Base-by-base conservation (phyloP, 805 yeast genomes). In the Yamadazyma akitaensis region DNA sequence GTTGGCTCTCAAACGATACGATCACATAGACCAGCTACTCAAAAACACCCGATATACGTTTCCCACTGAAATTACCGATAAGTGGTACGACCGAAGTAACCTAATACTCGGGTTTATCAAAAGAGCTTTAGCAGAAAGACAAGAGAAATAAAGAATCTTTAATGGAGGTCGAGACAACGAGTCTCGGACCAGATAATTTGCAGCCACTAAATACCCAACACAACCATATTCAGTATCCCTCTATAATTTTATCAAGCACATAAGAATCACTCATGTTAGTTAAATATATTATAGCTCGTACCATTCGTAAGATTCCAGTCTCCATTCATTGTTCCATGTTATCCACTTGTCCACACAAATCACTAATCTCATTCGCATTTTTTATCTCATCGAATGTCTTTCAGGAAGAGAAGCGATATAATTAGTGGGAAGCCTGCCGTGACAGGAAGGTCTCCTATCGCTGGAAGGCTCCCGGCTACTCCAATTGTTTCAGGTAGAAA, bases 361-460 rank as follows among this genome's bases (percentile, higher is more conserved):
- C 32, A 5, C 32, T 28, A 28, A 21, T 28, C n/a, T 28, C n/a
- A 28, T 28, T 14, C 31, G 41, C 31, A 39, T 33, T 31, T 35
- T 30, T 26, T 35, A 40, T 46, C 48, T 48, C 46, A 40, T 38
- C 39, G 12, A 14, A 71, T 72, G 76, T 70, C 75, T 16, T 72
- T 72, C 50, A 62, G 75, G 51, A 70, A 67, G 51, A 63, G 76
- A 62, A 58, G 72, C 40, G 76, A 72, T 40, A 63, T 67, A 3
- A 63, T 71, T 19, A 64, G 63, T 8, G 48, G 46, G 37, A 18
- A 7, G 25, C 38, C 51, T 25, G 31, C 45, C 7, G 42, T 16
- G 31, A 30, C 47, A 9, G 45, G 46, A 12, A 50, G 17, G 34
- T 43, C 35, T 14, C 31, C 44, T 12, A 37, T 43, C 26, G 32